Conservation (phyloP, 1,284 basidiomycete species). For the Lignosus rhinocerotis region DNA sequence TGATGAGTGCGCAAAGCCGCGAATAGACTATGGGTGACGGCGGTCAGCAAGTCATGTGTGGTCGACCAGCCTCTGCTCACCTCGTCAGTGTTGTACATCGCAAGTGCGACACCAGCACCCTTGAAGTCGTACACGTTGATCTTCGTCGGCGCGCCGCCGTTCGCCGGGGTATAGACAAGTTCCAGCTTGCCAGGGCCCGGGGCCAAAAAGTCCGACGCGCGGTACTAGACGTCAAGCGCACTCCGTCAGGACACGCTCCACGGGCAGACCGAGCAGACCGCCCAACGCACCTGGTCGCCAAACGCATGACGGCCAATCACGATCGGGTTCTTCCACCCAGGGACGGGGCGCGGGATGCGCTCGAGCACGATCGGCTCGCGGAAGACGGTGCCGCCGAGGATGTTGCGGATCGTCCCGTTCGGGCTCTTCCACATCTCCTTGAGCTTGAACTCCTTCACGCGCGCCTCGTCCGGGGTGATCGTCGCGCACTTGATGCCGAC, state of each 20-base stretch:
- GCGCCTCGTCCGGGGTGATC: constrained; percentile 97
- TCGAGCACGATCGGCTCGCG: constrained; percentile 95
- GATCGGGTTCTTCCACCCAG: constrained; percentile 97
- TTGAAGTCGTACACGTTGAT: constrained; percentile 92
- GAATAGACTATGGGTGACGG: constrained; percentile 61
- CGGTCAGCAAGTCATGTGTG: not conserved
- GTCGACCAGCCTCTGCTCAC: constrained; percentile 38
- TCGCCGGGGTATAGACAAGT: constrained; percentile 80
- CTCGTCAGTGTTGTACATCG: constrained; percentile 96
- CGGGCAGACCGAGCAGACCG: no score
- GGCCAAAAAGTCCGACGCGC: constrained; percentile 86
- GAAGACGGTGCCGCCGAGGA: constrained; percentile 97
- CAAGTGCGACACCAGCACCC: constrained; percentile 84
- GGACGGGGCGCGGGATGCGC: constrained; percentile 90
- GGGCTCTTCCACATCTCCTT: constrained; percentile 99
- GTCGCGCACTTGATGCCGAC: constrained; percentile 98
- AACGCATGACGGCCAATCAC: constrained; percentile 97
- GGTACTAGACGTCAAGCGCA: constrained; percentile 58
- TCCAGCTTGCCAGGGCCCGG: constrained; percentile 90
- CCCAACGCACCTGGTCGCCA: constrained; percentile 82
- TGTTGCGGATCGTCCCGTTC: constrained; percentile 96
- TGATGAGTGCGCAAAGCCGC: constrained; percentile 93
- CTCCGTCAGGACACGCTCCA: no score
- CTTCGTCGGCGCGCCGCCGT: constrained; percentile 63
- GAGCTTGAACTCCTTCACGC: constrained; percentile 92